Percentiles rank a stretch among this genome's conserved stretches.
Evolutionary conservation across 371 early-diverging fungal species (phyloP).

Genomic region (Mucor plumbeus): DNA sequence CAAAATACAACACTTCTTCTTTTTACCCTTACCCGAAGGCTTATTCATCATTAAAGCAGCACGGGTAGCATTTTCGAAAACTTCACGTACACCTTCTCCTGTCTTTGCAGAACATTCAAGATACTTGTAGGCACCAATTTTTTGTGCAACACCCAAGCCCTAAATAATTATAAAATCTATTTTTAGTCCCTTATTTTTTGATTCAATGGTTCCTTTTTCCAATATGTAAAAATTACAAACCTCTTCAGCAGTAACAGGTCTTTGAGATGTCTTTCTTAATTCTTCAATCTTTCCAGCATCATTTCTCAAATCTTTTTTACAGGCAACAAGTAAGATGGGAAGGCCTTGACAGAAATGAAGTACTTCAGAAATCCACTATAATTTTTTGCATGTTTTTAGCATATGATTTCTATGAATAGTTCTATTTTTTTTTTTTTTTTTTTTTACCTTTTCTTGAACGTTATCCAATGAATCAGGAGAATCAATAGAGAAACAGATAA

Average conservation of each 20-base stretch:
- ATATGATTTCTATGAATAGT: neutral
- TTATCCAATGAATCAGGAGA: conserved; percentile 90
- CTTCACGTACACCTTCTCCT: conserved; percentile 77
- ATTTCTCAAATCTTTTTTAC: conserved; percentile 90
- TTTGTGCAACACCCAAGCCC: conserved; percentile 68
- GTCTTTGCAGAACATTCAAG: conserved; percentile 79
- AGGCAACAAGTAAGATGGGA: conserved; percentile 87
- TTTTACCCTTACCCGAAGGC: conserved; percentile 14
- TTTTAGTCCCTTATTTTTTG: neutral
- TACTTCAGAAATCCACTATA: conserved; percentile 92
- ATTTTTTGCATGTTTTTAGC: neutral
- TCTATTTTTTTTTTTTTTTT: neutral
- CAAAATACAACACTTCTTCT: conserved; percentile 27
- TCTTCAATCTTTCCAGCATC: conserved; percentile 80
- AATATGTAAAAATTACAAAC: conserved; percentile 41
- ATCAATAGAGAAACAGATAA: conserved; percentile 87
- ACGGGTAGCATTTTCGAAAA: conserved; percentile 72
- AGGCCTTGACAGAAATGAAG: conserved; percentile 86
- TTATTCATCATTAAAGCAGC: conserved; percentile 60
- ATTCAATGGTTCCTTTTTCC: neutral
- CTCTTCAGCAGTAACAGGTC: conserved; percentile 81
- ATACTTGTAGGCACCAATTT: conserved; percentile 78
- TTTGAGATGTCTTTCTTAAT: conserved; percentile 73
- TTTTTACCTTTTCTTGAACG: conserved; percentile 71
- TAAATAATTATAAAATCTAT: conserved; percentile 8